Percentiles rank a stretch among this genome's conserved stretches.
Conservation (phyloP, 495 filamentous ascomycete species). For the Lepraria neglecta region DNA sequence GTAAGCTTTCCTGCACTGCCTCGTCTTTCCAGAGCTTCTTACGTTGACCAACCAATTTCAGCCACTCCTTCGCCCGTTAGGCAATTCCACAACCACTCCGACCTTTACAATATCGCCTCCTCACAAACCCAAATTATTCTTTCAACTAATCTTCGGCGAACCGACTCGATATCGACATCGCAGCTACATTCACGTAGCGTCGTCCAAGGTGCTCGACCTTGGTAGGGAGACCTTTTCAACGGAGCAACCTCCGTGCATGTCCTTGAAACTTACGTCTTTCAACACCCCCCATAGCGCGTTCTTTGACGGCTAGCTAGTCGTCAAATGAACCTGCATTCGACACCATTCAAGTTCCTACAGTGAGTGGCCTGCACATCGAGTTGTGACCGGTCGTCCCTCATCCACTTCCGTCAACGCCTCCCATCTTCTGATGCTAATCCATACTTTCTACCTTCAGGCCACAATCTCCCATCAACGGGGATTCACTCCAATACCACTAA, state of each 20-base stretch:
- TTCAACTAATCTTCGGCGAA: not conserved
- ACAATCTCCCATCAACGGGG: conserved; percentile 8
- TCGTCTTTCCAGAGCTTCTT: not conserved
- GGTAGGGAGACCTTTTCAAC: not conserved
- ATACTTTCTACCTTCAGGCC: not conserved
- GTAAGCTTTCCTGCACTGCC: not conserved
- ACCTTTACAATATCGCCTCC: not conserved
- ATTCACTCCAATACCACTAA: conserved; percentile 48
- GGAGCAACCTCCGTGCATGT: conserved; percentile 9
- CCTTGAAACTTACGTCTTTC: not conserved
- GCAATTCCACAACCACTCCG: conserved; percentile 13
- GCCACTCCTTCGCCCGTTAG: conserved; percentile 17
- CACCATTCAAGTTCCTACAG: not conserved
- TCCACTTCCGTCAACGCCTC: not conserved
- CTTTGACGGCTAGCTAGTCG: conserved; percentile 55
- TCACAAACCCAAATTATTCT: not conserved
- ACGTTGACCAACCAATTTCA: conserved; percentile 23
- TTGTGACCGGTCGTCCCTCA: not conserved
- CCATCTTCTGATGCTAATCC: conserved; percentile 12
- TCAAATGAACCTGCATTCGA: conserved; percentile 62
- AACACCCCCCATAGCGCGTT: conserved; percentile 35
- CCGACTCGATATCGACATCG: not conserved
- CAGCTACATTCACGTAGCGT: not conserved
- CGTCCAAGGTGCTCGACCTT: not conserved
- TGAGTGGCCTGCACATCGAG: not conserved